phyloP scores from a whole-genome alignment of 345 rosid genomes.

The Clarkia xantiana region DNA sequence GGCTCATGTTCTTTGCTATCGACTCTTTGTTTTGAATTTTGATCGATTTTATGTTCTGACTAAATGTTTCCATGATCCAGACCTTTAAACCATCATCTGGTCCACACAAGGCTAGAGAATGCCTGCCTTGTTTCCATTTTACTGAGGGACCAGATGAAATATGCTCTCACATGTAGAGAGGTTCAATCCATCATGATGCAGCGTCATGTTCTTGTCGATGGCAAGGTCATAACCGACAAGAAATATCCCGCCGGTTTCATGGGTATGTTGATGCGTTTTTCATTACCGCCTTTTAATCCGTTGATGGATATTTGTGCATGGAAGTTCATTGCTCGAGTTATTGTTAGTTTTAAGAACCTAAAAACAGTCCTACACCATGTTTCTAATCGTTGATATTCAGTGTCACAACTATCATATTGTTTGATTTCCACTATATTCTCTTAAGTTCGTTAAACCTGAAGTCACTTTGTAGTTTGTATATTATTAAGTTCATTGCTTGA shows the following conservation, averaged over 20 bases:
- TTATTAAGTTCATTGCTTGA: no score
- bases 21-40: background rate
- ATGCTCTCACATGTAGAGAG: conserved; percentile 4
- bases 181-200: conserved; percentile 3
- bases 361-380: no score
- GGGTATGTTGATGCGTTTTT: background rate
- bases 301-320: background rate
- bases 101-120: conserved; percentile 4
- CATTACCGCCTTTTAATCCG: background rate
- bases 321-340: no score
- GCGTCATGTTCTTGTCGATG: conserved; percentile 6
- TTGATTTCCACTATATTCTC: no score
- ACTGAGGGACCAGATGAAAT: conserved; percentile 1
- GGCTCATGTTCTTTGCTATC: background rate
- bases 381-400: no score
- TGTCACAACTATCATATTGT: no score
- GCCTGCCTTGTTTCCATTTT: conserved; percentile 5
- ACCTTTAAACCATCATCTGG: conserved; percentile 4
- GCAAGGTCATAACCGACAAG: conserved; percentile 4
- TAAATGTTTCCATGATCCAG: background rate
- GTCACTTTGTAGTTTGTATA: no score
- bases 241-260: conserved; percentile 5
- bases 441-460: no score
- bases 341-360: no score
- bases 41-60: background rate